Evolutionary conservation across 2,329 filamentous ascomycete species (phyloP).

Genomic region (Tolypocladium nubicola): DNA sequence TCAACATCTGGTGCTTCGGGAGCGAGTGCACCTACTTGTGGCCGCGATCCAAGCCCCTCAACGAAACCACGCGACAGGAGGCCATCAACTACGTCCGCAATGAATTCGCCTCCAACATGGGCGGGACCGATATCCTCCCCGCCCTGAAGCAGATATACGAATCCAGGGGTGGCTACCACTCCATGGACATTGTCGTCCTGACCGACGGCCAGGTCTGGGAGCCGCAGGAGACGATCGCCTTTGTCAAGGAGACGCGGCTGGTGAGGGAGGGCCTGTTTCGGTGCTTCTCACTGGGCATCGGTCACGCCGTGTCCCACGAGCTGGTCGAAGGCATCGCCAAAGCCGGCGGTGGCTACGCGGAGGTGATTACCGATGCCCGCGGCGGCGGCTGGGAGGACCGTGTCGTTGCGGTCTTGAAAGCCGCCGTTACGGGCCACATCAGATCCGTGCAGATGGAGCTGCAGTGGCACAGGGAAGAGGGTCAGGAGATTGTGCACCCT

Average conservation of each 20-base stretch:
- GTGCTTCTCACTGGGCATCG: slow-evolving; percentile 48
- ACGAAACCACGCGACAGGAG: neutral
- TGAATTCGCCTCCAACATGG: slow-evolving; percentile 2
- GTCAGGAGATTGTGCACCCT: neutral
- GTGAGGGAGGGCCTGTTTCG: slow-evolving; percentile 26
- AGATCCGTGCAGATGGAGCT: neutral
- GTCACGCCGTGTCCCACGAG: slow-evolving; percentile 39
- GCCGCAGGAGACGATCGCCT: slow-evolving; percentile 1
- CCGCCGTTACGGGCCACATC: neutral
- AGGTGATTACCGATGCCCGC: slow-evolving; percentile 7
- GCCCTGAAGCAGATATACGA: neutral
- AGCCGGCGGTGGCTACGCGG: slow-evolving; percentile 43
- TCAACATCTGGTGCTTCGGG: slow-evolving; percentile 35
- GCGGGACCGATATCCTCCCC: slow-evolving; percentile 2
- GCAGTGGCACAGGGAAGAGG: neutral
- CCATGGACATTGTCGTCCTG: slow-evolving; percentile 2
- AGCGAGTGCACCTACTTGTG: neutral
- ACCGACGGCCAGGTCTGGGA: slow-evolving; percentile 3
- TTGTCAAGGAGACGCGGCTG: neutral
- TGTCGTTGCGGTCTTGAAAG: slow-evolving; percentile 1
- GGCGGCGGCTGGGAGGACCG: slow-evolving; percentile 2
- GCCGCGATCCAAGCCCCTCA: neutral
- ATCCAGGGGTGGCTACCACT: neutral
- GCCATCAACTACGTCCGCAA: slow-evolving; percentile 1
- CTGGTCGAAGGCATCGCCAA: slow-evolving; percentile 49